phyloP scores from a whole-genome alignment of 345 rosid genomes.

The Linum tenue region DNA sequence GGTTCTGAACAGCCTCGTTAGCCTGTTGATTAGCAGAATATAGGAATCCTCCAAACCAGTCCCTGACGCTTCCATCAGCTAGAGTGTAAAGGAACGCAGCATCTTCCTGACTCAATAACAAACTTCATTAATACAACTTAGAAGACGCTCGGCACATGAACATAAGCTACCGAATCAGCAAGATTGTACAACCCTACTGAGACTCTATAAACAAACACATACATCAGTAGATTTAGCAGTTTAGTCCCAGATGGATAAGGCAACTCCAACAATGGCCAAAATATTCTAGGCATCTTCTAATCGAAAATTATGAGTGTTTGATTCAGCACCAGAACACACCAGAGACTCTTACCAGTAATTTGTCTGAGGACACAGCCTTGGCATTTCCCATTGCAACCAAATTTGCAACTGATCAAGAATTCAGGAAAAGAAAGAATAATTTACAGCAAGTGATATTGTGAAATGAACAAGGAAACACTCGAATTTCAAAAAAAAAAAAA shows the following conservation, averaged over 20 bases:
- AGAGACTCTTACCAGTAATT: conserved; percentile 38
- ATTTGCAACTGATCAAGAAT: conserved; percentile 43
- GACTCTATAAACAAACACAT: neutral
- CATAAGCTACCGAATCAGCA: neutral
- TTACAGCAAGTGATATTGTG: neutral
- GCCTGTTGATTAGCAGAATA: conserved; percentile 88
- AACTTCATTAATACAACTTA: conserved; percentile 19
- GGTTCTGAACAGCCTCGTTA: conserved; percentile 84
- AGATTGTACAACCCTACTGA: neutral
- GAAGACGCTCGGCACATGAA: neutral
- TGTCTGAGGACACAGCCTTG: conserved; percentile 44
- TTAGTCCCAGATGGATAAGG: neutral
- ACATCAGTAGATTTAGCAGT: neutral
- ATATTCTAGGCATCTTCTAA: neutral
- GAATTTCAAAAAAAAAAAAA: neutral
- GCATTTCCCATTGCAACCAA: conserved; percentile 55
- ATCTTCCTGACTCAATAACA: conserved; percentile 47
- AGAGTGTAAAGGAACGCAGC: conserved; percentile 51
- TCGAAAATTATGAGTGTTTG: neutral
- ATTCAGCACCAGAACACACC: neutral
- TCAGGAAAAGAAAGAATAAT: neutral
- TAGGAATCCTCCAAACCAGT: conserved; percentile 69
- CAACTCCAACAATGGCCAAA: neutral
- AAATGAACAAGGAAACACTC: neutral
- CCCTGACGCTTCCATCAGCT: conserved; percentile 80